A percentile compares a stretch with the other conserved stretches of the same genome.
These are phyloP conservation scores for Suillus paluster DNA, from an alignment of 768 basidiomycete genomes.

Conservation along the genomic window DNA sequence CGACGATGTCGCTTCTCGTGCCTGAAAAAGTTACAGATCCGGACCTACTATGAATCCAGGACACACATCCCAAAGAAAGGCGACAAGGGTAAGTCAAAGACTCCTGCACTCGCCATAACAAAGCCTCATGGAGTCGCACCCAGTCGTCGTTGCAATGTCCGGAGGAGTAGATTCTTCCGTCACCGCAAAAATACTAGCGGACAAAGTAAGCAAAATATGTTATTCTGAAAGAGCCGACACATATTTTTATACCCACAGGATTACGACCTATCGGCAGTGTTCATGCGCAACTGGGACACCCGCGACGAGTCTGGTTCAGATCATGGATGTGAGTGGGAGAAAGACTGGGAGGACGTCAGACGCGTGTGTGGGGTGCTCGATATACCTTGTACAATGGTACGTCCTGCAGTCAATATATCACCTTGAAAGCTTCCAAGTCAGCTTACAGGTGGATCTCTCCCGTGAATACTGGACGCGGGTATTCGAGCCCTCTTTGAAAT, in stretches of 20 bases:
- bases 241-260: conserved; percentile 47
- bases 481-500: conserved; percentile 81
- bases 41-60: conserved; percentile 20
- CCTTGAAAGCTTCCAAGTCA: conserved; percentile 9
- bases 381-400: conserved; percentile 76
- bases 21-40: conserved; percentile 9
- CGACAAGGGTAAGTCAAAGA: conserved; percentile 27
- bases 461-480: conserved; percentile 90
- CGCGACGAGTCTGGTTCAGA: conserved; percentile 80
- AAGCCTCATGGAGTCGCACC: not conserved
- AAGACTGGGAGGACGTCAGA: conserved; percentile 92
- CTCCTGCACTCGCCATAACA: not conserved
- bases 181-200: conserved; percentile 73
- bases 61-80: conserved; percentile 25
- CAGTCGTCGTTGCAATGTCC: conserved; percentile 92
- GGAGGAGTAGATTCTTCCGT: conserved; percentile 97
- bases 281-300: conserved; percentile 97
- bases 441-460: conserved; percentile 77
- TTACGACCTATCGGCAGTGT: conserved; percentile 84
- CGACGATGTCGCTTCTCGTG: conserved; percentile 14
- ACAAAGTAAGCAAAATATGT: conserved; percentile 49
- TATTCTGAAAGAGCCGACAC: not conserved
- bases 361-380: conserved; percentile 73
- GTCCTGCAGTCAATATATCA: not conserved
- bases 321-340: conserved; percentile 94